Base-by-base conservation (phyloP, 108 stramenopile species). In the Stephanodiscus triporus region DNA sequence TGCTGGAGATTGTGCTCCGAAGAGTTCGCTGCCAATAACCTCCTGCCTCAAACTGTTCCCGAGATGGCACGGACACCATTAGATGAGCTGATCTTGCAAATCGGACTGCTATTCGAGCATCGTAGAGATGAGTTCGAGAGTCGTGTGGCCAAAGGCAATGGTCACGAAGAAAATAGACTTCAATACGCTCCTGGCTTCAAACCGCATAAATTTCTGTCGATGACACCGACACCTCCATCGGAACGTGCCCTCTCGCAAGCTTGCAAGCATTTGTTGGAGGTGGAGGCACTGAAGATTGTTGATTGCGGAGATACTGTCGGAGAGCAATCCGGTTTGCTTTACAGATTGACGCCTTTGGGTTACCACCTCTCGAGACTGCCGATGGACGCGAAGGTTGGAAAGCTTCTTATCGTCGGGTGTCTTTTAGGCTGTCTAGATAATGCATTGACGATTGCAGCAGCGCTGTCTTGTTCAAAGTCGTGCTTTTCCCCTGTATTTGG, bases 1-100 rank as follows among this genome's bases (percentile, higher is more conserved):
- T 96, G 93, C 82, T 97, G 82, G 69, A 85, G 92, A 48, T 66
- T 97, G 20, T 97, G 88, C 68, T 69, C 85, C 6, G 68, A 81
- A 37, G 75, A 81, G 16, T 80, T 76, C 64, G 69, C 63, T 20
- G 38, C 17, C 9, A 34, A 68, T 5, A 34, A 59, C n/a, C 77
- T 95, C 82, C 76, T 85, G 6, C 68, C 55, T 2, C 81, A 87
- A 20, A 90, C 91, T n/a, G 60, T 80, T 24, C 91, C 96, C 6
- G 96, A 97, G 73, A 94, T 97, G 70, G 65, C 89, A 11, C 80
- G 96, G 30, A 90, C 91, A 9, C 88, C 95, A n/a, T 83, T 97
- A 56, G 94, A 95, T 43, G 94, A 95, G 68, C 82, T 94, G 9
- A 72, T 86, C 4, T 66, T 94, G 36, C 88, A 95, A 76, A 70